These are phyloP conservation scores for Zopfia rhizophila DNA, from an alignment of 2,329 filamentous ascomycete species.

Conservation along the genomic window DNA sequence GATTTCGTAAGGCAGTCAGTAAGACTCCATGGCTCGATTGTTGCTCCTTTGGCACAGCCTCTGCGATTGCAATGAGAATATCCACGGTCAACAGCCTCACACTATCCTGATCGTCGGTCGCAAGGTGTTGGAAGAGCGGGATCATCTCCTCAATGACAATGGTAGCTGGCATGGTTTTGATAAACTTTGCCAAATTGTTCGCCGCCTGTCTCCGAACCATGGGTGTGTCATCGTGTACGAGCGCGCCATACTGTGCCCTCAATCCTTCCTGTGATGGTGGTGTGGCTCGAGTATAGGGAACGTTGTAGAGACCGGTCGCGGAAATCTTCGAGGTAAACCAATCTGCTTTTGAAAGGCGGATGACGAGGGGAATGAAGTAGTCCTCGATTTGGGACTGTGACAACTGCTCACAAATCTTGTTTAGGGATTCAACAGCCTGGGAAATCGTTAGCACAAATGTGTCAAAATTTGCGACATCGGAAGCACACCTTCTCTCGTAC, in stretches of 20 bases:
- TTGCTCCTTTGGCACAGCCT: slow-evolving; percentile 97
- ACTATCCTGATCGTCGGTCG: slow-evolving; percentile 96
- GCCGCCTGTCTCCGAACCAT: slow-evolving; percentile 98
- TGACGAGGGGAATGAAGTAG: slow-evolving; percentile 93
- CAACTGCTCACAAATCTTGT: slow-evolving; percentile 97
- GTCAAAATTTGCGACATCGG: background rate
- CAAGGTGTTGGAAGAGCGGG: slow-evolving; percentile 96
- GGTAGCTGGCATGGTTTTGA: slow-evolving; percentile 92
- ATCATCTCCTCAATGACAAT: slow-evolving; percentile 99
- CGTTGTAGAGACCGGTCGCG: slow-evolving; percentile 92
- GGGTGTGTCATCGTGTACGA: slow-evolving; percentile 98
- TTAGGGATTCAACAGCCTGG: slow-evolving; percentile 96
- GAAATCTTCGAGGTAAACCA: slow-evolving; percentile 99
- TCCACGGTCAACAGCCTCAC: slow-evolving; percentile 96
- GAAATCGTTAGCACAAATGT: slow-evolving; percentile 38
- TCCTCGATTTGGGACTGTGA: slow-evolving; percentile 94
- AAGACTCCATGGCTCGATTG: slow-evolving; percentile 95
- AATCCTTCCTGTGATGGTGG: slow-evolving; percentile 89
- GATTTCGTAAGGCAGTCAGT: slow-evolving; percentile 85
- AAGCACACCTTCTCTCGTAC: slow-evolving; percentile 89
- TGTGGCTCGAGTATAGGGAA: slow-evolving; percentile 91
- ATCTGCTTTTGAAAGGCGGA: slow-evolving; percentile 97
- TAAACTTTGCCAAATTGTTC: slow-evolving; percentile 95
- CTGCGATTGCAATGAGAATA: slow-evolving; percentile 93
- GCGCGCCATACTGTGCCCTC: slow-evolving; percentile 87